Conservation (phyloP, 768 basidiomycete genomes). For the Tulasnella sp. region DNA sequence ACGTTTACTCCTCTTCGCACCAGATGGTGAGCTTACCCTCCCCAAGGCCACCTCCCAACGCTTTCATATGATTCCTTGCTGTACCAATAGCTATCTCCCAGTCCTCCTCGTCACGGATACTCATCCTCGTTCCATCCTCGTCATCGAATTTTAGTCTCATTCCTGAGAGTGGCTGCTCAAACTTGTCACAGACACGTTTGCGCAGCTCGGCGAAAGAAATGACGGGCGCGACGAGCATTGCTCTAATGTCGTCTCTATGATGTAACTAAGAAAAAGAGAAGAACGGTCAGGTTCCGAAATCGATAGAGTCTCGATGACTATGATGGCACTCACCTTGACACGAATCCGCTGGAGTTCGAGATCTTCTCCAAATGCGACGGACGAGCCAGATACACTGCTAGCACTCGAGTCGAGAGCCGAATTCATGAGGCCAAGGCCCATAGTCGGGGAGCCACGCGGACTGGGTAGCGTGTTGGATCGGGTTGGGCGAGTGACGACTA, state of each 20-base stretch:
- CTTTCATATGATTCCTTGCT: constrained; percentile 44
- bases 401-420: too few species aligned
- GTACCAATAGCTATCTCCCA: constrained; percentile 87
- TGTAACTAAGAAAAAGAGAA: constrained; percentile 44
- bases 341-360: constrained; percentile 53
- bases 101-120: constrained; percentile 74
- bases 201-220: constrained; percentile 65
- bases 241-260: constrained; percentile 70
- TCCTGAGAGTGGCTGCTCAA: constrained; percentile 43
- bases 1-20: constrained; percentile 40
- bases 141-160: constrained; percentile 74
- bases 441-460: too few species aligned
- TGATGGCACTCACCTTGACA: constrained; percentile 64
- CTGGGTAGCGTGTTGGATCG: too few species aligned
- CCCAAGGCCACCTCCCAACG: constrained; percentile 41
- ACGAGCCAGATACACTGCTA: not conserved
- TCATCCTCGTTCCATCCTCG: constrained; percentile 77
- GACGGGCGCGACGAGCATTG: constrained; percentile 67
- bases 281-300: not conserved
- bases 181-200: constrained; percentile 63
- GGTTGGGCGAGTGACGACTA: too few species aligned
- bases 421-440: too few species aligned
- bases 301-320: not conserved
- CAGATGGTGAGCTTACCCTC: constrained; percentile 85
- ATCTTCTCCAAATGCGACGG: not conserved